Base-by-base conservation (phyloP, 306 rosid genomes). In the Gleditsia sinensis region DNA sequence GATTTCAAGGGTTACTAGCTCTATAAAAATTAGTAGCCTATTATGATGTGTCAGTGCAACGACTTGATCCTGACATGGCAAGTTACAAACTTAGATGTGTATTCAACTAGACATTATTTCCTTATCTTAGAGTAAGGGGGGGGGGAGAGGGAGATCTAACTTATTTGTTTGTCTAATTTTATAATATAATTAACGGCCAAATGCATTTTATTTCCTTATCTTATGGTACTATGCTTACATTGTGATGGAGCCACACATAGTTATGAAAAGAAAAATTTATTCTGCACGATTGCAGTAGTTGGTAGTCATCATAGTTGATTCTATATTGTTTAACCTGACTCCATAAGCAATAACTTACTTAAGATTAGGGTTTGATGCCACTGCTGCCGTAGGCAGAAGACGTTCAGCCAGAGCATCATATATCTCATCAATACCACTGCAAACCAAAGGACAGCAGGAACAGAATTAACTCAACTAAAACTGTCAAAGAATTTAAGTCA, bases 341-440 rank as follows among this genome's bases (percentile, higher is more conserved):
- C 67, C 56, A 19, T 45, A 73, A 68, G 72, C 71, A 57, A 62
- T 4, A 83, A 80, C 91, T 83, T 69, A 94, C 97, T 88, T 94
- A 60, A 62, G 37, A 70, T 84, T 78, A 57, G 96, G 83, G 75
- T 81, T 85, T n/a, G 90, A 80, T 25, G 76, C 59, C 14, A 70
- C 79, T 13, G 83, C 81, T 2, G 82, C 89, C 3, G 65, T 75
- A 69, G 86, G 84, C 74, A 87, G 83, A 76, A 94, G 85, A 53
- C 88, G 87, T 62, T 54, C 48, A 34, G 87, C 98, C 87, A 94
- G 82, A 75, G 88, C 80, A 83, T 89, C 95, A 63, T 88, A 91
- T 75, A 94, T 70, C 49, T 90, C 96, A 25, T 87, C 88, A 20
- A 92, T 89, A 61, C 69, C 71, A 74, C 95, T 91, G 71, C 60